These are phyloP conservation scores for Dentipellis sp. DNA, from an alignment of 768 basidiomycete species.

Conservation along the genomic window DNA sequence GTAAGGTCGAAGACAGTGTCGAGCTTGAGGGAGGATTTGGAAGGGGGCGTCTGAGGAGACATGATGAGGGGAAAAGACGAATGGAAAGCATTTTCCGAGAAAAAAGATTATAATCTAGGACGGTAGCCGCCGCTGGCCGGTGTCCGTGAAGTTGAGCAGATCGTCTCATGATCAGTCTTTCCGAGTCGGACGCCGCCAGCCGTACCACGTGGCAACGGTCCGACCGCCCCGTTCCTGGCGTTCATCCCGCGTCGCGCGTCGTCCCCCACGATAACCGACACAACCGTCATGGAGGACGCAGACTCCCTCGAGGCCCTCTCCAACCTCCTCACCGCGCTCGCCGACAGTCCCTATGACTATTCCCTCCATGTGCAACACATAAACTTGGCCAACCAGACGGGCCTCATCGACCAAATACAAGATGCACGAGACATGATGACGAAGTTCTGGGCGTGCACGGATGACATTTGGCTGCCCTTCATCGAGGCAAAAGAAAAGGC, in stretches of 20 bases:
- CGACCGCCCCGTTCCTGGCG: background rate
- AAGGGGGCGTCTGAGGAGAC: background rate
- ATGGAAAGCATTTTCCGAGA: no score
- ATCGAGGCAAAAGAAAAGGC: slow-evolving; percentile 44
- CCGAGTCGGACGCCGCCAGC: background rate
- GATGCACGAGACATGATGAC: slow-evolving; percentile 61
- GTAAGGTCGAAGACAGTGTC: slow-evolving; percentile 9
- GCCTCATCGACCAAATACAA: slow-evolving; percentile 48
- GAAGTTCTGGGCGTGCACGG: slow-evolving; percentile 51
- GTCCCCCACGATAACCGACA: background rate
- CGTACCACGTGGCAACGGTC: background rate
- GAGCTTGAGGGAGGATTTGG: background rate
- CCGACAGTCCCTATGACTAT: slow-evolving; percentile 52
- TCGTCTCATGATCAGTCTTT: no score
- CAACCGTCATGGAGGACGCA: slow-evolving; percentile 40
- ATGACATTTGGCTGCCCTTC: slow-evolving; percentile 69
- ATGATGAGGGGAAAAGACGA: background rate
- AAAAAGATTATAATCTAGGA: background rate
- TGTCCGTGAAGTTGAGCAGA: background rate
- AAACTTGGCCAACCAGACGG: slow-evolving; percentile 44
- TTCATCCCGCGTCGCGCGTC: background rate
- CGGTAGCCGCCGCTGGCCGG: background rate
- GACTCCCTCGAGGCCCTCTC: slow-evolving; percentile 57
- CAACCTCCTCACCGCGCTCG: slow-evolving; percentile 47
- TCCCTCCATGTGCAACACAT: slow-evolving; percentile 61